Percentiles rank a stretch among this genome's conserved stretches.
phyloP scores from a whole-genome alignment of 176 grass and related monocot species.

The Oryza punctata region DNA sequence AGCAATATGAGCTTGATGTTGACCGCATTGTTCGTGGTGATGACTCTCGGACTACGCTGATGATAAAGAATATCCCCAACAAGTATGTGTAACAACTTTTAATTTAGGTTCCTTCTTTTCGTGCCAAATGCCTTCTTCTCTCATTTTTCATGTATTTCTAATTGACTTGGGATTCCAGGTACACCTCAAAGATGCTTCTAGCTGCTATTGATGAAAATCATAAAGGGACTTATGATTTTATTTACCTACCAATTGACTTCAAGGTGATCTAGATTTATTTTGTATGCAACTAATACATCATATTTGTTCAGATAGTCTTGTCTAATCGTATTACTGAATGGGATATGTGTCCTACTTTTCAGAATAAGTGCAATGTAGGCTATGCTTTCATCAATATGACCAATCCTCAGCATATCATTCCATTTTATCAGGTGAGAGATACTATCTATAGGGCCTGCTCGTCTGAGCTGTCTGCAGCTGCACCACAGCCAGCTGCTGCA shows the following conservation, averaged over 20 bases:
- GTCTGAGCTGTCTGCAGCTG: no score
- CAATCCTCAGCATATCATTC: constrained; percentile 74
- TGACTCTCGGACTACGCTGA: constrained; percentile 80
- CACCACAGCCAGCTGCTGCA: no score
- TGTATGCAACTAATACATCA: not conserved
- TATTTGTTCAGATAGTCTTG: constrained; percentile 2
- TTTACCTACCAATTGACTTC: constrained; percentile 97
- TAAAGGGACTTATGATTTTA: constrained; percentile 91
- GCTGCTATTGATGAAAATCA: constrained; percentile 92
- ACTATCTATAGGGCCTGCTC: not conserved
- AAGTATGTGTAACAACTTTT: constrained; percentile 56
- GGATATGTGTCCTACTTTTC: constrained; percentile 33
- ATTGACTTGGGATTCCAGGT: constrained; percentile 53
- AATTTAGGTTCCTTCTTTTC: constrained; percentile 33
- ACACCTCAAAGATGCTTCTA: constrained; percentile 98
- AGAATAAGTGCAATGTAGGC: constrained; percentile 98
- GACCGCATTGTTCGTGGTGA: constrained; percentile 78
- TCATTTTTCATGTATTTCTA: not conserved
- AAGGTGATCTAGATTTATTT: constrained; percentile 58
- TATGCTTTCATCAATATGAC: constrained; percentile 99
- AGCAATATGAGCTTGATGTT: constrained; percentile 89
- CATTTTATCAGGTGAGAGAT: constrained; percentile 84
- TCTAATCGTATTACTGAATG: constrained; percentile 17
- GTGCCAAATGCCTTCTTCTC: not conserved
- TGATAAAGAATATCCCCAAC: constrained; percentile 98